Conservation (phyloP, 2,329 filamentous ascomycete species). For the Pyricularia grisea region DNA sequence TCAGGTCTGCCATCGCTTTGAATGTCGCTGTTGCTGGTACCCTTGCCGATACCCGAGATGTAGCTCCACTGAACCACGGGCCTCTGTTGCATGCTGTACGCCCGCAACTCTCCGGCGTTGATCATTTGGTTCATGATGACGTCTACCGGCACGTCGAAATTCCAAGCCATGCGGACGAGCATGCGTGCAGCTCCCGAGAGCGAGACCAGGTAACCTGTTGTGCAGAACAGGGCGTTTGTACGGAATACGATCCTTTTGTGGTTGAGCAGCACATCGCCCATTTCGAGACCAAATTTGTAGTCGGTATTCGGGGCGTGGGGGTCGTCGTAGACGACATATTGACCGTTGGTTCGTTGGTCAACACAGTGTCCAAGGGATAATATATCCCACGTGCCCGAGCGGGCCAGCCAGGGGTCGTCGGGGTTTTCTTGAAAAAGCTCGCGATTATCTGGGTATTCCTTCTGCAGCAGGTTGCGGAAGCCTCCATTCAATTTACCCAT, state of each 20-base stretch:
- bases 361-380: slow-evolving; percentile 14
- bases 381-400: slow-evolving; percentile 13
- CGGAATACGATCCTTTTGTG: slow-evolving; percentile 14
- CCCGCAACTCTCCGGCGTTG: slow-evolving; percentile 11
- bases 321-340: slow-evolving; percentile 10
- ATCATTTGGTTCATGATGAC: slow-evolving; percentile 16
- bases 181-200: slow-evolving; percentile 18
- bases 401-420: slow-evolving; percentile 14
- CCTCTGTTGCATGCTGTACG: slow-evolving; percentile 15
- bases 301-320: not conserved
- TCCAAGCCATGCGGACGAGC: slow-evolving; percentile 12
- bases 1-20: not conserved
- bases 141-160: slow-evolving; percentile 17
- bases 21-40: not conserved
- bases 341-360: slow-evolving; percentile 6
- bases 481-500: slow-evolving; percentile 14
- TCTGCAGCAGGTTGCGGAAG: slow-evolving; percentile 11
- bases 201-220: slow-evolving; percentile 16
- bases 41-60: slow-evolving; percentile 45
- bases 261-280: not conserved
- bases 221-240: slow-evolving; percentile 15
- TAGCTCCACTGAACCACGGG: slow-evolving; percentile 36
- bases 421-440: slow-evolving; percentile 5
- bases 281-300: not conserved
- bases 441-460: slow-evolving; percentile 9